Evolutionary conservation across 1,284 basidiomycete species (phyloP).

Genomic region (Chalciporus sp.): DNA sequence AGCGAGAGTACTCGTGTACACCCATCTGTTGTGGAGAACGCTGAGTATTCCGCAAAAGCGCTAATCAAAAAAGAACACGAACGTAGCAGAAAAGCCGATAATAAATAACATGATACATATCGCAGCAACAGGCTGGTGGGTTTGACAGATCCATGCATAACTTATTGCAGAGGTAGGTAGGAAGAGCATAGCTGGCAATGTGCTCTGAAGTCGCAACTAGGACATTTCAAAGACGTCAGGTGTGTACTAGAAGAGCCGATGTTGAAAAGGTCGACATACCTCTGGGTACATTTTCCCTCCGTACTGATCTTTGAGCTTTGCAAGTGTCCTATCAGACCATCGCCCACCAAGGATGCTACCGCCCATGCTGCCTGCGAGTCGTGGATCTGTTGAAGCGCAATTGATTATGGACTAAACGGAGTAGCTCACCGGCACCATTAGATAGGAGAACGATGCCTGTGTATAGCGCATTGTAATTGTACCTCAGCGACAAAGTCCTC

Average conservation of each 20-base stretch:
- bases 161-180: conserved; percentile 64
- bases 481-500: conserved; percentile 66
- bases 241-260: background rate
- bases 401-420: background rate
- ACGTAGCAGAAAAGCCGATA: conserved; percentile 61
- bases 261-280: conserved; percentile 40
- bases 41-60: background rate
- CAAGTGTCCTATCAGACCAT: conserved; percentile 73
- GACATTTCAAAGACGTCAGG: background rate
- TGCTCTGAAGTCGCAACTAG: conserved; percentile 75
- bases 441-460: conserved; percentile 79
- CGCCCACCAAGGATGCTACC: conserved; percentile 79
- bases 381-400: background rate
- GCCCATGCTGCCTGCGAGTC: conserved; percentile 55
- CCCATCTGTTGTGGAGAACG: conserved; percentile 49
- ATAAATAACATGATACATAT: conserved; percentile 66
- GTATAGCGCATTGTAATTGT: conserved; percentile 70
- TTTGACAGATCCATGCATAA: conserved; percentile 78
- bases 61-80: background rate
- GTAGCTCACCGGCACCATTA: conserved; percentile 65
- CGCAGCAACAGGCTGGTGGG: conserved; percentile 64
- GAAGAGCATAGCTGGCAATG: conserved; percentile 52
- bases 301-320: conserved; percentile 56
- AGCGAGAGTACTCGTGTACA: conserved; percentile 69
- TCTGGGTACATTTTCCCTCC: conserved; percentile 67